These are phyloP conservation scores for Pseudocercospora cruenta DNA, from an alignment of 2,329 filamentous ascomycete species.

Conservation along the genomic window DNA sequence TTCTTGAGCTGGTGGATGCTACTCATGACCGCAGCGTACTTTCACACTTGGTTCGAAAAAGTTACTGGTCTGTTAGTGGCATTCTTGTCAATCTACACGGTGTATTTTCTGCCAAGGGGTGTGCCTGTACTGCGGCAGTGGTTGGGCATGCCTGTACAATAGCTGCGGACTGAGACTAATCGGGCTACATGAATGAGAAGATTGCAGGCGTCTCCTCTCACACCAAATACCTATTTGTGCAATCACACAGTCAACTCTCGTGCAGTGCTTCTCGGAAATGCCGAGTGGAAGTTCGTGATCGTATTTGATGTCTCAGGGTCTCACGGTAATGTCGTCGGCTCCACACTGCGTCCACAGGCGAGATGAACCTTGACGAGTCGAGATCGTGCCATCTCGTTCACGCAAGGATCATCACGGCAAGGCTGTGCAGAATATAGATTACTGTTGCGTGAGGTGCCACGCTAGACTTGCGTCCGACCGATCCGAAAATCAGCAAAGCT, in stretches of 20 bases:
- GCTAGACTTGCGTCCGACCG: not conserved
- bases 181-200: not conserved
- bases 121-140: conserved; percentile 47
- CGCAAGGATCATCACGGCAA: not conserved
- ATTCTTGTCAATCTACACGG: conserved; percentile 47
- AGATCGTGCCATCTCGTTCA: not conserved
- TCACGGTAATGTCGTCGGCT: not conserved
- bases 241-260: not conserved
- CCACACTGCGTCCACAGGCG: not conserved
- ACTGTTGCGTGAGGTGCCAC: not conserved
- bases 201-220: not conserved
- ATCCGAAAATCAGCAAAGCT: not conserved
- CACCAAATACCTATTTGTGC: not conserved
- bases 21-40: conserved; percentile 97
- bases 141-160: conserved; percentile 48
- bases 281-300: not conserved
- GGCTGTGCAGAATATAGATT: not conserved
- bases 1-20: conserved; percentile 90
- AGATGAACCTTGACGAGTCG: not conserved
- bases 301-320: not conserved
- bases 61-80: conserved; percentile 55
- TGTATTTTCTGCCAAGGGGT: conserved; percentile 54
- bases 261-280: not conserved
- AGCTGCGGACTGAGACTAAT: not conserved
- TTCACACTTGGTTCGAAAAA: conserved; percentile 99